Conservation (phyloP, 2,329 filamentous ascomycete species). For the Monilinia fructicola region DNA sequence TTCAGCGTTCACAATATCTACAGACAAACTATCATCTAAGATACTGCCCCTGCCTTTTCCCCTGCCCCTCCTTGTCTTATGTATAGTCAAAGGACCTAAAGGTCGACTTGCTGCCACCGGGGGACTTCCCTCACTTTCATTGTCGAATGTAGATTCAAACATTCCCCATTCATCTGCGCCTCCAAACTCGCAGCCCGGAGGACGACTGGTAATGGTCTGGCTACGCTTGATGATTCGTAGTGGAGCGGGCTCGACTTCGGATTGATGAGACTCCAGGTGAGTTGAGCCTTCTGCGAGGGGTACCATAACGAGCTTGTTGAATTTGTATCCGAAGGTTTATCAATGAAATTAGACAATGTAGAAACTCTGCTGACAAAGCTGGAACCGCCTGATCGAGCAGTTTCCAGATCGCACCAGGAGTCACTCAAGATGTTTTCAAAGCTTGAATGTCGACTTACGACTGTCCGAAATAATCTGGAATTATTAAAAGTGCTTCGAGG, state of each 20-base stretch:
- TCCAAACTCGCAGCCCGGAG: slow-evolving; percentile 29
- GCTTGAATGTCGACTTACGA: slow-evolving; percentile 10
- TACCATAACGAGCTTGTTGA: slow-evolving; percentile 41
- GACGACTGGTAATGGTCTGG: slow-evolving; percentile 37
- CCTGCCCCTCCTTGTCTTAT: slow-evolving; percentile 34
- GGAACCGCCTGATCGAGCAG: slow-evolving; percentile 35
- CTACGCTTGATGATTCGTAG: slow-evolving; percentile 52
- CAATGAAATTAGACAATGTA: slow-evolving; percentile 35
- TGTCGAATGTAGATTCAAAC: slow-evolving; percentile 28
- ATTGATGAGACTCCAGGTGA: slow-evolving; percentile 41
- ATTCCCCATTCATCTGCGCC: slow-evolving; percentile 28
- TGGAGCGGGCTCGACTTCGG: slow-evolving; percentile 46
- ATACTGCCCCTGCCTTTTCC: slow-evolving; percentile 31
- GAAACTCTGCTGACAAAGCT: slow-evolving; percentile 27
- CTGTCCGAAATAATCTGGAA: slow-evolving; percentile 31
- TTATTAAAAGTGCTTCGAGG: slow-evolving; percentile 28
- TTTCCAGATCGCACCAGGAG: slow-evolving; percentile 43
- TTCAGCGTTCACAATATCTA: slow-evolving; percentile 12
- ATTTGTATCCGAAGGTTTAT: slow-evolving; percentile 26
- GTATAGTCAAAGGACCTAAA: slow-evolving; percentile 37
- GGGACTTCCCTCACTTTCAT: slow-evolving; percentile 36
- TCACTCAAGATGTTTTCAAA: slow-evolving; percentile 40
- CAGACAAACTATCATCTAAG: slow-evolving; percentile 29
- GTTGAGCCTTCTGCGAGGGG: slow-evolving; percentile 36
- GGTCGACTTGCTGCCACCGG: slow-evolving; percentile 34